Evolutionary conservation across 306 rosid genomes (phyloP), one percentile per base, ranked within the genome.

Genomic region (Amphicarpaea edgeworthii): DNA sequence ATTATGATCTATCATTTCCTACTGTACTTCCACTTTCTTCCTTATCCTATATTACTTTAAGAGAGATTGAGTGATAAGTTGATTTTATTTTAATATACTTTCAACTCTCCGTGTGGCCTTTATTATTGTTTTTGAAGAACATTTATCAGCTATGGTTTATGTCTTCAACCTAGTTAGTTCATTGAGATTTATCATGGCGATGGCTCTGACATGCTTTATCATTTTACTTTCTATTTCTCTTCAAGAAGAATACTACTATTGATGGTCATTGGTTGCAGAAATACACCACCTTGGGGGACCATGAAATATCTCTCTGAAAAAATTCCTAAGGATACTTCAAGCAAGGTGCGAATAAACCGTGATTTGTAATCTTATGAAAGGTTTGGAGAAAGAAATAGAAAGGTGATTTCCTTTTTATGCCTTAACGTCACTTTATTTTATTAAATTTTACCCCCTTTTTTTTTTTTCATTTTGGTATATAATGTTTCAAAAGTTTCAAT

Each of bases 321-420:
- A 89, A 95, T 95, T 70, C 99, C 99, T 11, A 92, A 92, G 89
- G 99, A 95, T 77, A 86, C 97, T 64, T 95, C 97, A 69, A 92
- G 96, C 93, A 95, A 95, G 85, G 99, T 95, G 45, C 91, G 97
- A 84, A 95, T 95, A 84, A 95, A 95, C 82, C 97, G 93, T 2
- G 99, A 92, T 81, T 86, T 95, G 11, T 95, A 95, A 79, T 89
- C 99, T 66, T 34, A 89, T 2, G 88, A 87, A 75, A 95, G 90
- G 98, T 92, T n/a, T n/a, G n/a, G n/a, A n/a, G n/a, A n/a, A n/a
- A n/a, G n/a, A n/a, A n/a, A n/a, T n/a, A n/a, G n/a, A n/a, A n/a
- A n/a, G n/a, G n/a, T n/a, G n/a, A n/a, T n/a, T n/a, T n/a, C n/a
- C n/a, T n/a, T n/a, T n/a, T n/a, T n/a, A n/a, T n/a, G n/a, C n/a